phyloP scores from a whole-genome alignment of 495 filamentous ascomycete genomes.

The Aspergillus haitiensis region DNA sequence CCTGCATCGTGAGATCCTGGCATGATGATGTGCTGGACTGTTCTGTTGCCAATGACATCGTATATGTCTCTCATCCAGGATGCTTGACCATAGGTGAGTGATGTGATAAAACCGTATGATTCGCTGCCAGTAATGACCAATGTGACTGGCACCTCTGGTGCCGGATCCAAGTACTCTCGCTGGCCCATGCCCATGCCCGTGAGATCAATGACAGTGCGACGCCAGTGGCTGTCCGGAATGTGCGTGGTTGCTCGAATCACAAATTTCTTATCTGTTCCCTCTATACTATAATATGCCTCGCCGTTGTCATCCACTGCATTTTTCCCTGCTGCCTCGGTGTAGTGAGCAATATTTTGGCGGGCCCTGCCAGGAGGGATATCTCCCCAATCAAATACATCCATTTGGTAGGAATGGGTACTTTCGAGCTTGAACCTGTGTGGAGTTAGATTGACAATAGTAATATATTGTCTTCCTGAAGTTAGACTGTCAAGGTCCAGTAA shows the following conservation, averaged over 20 bases:
- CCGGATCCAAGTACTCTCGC: slow-evolving; percentile 15
- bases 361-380: slow-evolving; percentile 14
- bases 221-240: slow-evolving; percentile 10
- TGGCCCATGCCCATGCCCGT: slow-evolving; percentile 17
- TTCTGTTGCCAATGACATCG: slow-evolving; percentile 10
- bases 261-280: slow-evolving; percentile 13
- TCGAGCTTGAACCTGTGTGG: slow-evolving; percentile 17
- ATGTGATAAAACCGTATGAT: slow-evolving; percentile 11
- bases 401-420: slow-evolving; percentile 15
- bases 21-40: slow-evolving; percentile 16
- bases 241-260: slow-evolving; percentile 18
- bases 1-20: slow-evolving; percentile 18
- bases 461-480: slow-evolving; percentile 10
- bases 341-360: slow-evolving; percentile 16
- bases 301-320: slow-evolving; percentile 12
- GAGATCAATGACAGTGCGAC: slow-evolving; percentile 17
- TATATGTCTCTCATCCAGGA: slow-evolving; percentile 17
- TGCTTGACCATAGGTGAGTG: slow-evolving; percentile 7
- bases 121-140: slow-evolving; percentile 18
- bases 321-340: not conserved
- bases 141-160: slow-evolving; percentile 16
- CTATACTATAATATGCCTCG: slow-evolving; percentile 18
- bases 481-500: slow-evolving; percentile 4
- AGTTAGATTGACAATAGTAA: slow-evolving; percentile 17
- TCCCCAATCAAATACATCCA: slow-evolving; percentile 20